phyloP scores from a whole-genome alignment of 345 rosid species.

The Melaleuca alternifolia region DNA sequence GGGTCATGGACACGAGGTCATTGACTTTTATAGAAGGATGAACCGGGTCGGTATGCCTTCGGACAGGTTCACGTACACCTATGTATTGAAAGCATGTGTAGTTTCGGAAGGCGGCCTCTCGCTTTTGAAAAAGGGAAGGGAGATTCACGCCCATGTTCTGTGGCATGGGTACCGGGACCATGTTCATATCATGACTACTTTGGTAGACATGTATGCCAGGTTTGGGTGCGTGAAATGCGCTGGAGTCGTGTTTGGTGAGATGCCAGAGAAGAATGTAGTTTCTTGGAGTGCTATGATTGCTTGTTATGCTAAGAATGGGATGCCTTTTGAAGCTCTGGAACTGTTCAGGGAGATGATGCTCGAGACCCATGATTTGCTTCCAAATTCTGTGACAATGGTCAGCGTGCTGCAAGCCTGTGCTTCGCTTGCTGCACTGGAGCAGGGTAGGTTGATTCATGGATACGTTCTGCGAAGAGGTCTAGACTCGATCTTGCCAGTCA shows the following conservation, averaged over 20 bases:
- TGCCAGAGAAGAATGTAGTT: slow-evolving; percentile 61
- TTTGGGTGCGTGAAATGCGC: slow-evolving; percentile 54
- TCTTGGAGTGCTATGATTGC: slow-evolving; percentile 96
- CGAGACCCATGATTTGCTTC: slow-evolving; percentile 29
- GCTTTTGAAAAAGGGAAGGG: slow-evolving; percentile 47
- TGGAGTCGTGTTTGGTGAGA: slow-evolving; percentile 40
- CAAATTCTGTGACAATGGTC: slow-evolving; percentile 79
- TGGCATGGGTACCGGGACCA: slow-evolving; percentile 47
- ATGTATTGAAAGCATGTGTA: slow-evolving; percentile 80
- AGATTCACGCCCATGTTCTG: slow-evolving; percentile 71
- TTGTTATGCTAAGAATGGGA: slow-evolving; percentile 59
- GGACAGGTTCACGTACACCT: slow-evolving; percentile 82
- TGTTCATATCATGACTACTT: slow-evolving; percentile 75
- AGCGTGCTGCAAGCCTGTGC: slow-evolving; percentile 96
- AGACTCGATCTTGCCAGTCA: slow-evolving; percentile 67
- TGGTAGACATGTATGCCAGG: slow-evolving; percentile 83
- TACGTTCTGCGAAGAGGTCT: slow-evolving; percentile 65
- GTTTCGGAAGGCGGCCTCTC: slow-evolving; percentile 30
- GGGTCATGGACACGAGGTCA: slow-evolving; percentile 68
- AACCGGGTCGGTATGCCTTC: slow-evolving; percentile 39
- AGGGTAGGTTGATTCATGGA: slow-evolving; percentile 77
- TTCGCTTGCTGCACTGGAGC: slow-evolving; percentile 70
- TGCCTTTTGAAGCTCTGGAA: slow-evolving; percentile 54
- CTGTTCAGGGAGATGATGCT: slow-evolving; percentile 58
- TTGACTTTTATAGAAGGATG: slow-evolving; percentile 58